These are phyloP conservation scores for Kalmusia sp. DNA, from an alignment of 2,329 filamentous ascomycete genomes.

Conservation along the genomic window DNA sequence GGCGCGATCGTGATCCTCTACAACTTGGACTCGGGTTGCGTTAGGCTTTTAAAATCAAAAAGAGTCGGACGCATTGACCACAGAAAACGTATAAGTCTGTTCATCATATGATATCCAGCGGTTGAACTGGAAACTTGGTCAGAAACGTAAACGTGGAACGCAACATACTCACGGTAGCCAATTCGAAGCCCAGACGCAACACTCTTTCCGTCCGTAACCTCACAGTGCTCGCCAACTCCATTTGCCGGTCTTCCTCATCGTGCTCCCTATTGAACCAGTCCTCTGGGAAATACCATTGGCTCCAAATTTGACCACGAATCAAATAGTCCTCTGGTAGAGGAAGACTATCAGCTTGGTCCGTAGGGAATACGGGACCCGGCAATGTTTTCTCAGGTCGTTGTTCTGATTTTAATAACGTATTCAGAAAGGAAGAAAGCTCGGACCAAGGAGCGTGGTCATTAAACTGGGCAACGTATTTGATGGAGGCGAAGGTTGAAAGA, in stretches of 20 bases:
- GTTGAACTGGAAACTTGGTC: conserved; percentile 25
- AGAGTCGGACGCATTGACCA: conserved; percentile 13
- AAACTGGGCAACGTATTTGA: conserved; percentile 39
- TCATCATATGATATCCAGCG: conserved; percentile 41
- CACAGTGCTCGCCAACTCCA: conserved; percentile 67
- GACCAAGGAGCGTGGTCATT: conserved; percentile 61
- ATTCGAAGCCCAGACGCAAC: conserved; percentile 62
- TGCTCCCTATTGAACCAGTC: conserved; percentile 68
- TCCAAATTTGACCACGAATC: conserved; percentile 69
- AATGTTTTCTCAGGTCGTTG: conserved; percentile 40
- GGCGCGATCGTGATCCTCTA: too few species aligned
- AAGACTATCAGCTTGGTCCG: conserved; percentile 53
- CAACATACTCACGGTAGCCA: conserved; percentile 45
- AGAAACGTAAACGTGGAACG: conserved; percentile 10
- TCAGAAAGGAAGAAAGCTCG: conserved; percentile 59
- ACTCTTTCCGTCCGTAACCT: conserved; percentile 66
- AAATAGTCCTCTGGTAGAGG: conserved; percentile 75
- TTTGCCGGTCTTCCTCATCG: conserved; percentile 72
- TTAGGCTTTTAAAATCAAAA: conserved; percentile 14
- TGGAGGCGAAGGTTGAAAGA: conserved; percentile 54
- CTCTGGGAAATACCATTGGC: conserved; percentile 63
- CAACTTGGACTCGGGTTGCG: too few species aligned
- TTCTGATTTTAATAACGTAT: conserved; percentile 55
- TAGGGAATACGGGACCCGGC: conserved; percentile 54
- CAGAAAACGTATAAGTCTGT: conserved; percentile 35